Percentiles rank a stretch among this genome's conserved stretches.
These are phyloP conservation scores for Trametes cingulata DNA, from an alignment of 768 basidiomycete genomes.

Conservation along the genomic window DNA sequence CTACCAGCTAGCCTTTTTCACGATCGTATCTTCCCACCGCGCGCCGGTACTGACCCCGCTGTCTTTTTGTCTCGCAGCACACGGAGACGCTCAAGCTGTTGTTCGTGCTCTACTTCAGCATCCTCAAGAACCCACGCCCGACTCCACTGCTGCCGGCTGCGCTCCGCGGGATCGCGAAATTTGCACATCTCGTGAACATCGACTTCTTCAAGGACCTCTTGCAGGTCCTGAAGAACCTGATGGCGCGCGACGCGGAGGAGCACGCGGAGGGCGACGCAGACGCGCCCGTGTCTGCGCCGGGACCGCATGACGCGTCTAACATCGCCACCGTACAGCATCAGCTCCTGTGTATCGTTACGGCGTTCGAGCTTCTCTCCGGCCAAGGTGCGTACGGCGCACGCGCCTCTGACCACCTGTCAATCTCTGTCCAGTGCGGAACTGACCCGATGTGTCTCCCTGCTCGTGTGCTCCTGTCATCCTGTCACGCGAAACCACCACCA, in stretches of 20 bases:
- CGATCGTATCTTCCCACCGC: slow-evolving; percentile 24
- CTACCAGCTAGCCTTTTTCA: slow-evolving; percentile 5
- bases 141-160: slow-evolving; percentile 84
- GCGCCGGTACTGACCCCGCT: background rate
- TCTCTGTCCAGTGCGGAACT: slow-evolving; percentile 10
- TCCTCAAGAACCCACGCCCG: slow-evolving; percentile 82
- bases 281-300: slow-evolving; percentile 20
- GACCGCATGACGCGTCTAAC: slow-evolving; percentile 30
- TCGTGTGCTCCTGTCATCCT: slow-evolving; percentile 1
- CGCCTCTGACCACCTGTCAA: background rate
- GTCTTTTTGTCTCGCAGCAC: slow-evolving; percentile 55
- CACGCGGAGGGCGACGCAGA: slow-evolving; percentile 35
- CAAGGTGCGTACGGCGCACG: slow-evolving; percentile 63
- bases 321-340: slow-evolving; percentile 52
- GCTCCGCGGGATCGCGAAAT: slow-evolving; percentile 88
- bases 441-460: slow-evolving; percentile 19
- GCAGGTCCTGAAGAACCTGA: slow-evolving; percentile 77
- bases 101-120: slow-evolving; percentile 95
- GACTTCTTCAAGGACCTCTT: slow-evolving; percentile 98
- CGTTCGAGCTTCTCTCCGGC: slow-evolving; percentile 95
- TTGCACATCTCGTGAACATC: slow-evolving; percentile 94
- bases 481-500: background rate
- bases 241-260: slow-evolving; percentile 50
- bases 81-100: slow-evolving; percentile 97
- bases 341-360: slow-evolving; percentile 88